phyloP scores from a whole-genome alignment of 2,329 filamentous ascomycete species.

The Fusarium equiseti region DNA sequence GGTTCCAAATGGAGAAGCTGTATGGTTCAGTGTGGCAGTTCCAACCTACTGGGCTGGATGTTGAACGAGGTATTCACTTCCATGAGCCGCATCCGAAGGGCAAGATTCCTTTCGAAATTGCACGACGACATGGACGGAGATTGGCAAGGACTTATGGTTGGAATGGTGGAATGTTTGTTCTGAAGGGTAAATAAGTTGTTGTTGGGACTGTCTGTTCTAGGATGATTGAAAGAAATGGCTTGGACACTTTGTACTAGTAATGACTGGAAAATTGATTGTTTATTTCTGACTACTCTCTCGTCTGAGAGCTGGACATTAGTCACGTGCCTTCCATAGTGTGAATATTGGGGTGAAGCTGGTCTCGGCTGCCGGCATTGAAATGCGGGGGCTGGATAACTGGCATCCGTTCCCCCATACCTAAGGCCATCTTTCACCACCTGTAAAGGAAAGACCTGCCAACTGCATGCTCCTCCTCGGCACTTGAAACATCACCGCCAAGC shows the following conservation, averaged over 20 bases:
- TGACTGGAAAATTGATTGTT: neutral
- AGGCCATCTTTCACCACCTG: neutral
- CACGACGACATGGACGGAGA: constrained; percentile 3
- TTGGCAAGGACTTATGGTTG: constrained; percentile 4
- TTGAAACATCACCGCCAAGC: neutral
- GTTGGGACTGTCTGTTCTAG: no score
- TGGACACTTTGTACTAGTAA: neutral
- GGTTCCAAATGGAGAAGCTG: constrained; percentile 1
- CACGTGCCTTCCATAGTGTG: neutral
- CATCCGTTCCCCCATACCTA: neutral
- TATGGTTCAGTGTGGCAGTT: constrained; percentile 15
- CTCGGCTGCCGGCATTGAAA: neutral
- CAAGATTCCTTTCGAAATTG: neutral
- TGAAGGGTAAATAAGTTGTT: neutral
- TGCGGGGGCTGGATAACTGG: neutral
- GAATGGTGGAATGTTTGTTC: constrained; percentile 2
- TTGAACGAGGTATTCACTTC: constrained; percentile 3
- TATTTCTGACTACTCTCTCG: neutral
- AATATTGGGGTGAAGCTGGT: neutral
- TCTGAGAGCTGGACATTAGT: neutral
- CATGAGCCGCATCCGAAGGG: neutral
- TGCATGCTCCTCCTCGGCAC: neutral
- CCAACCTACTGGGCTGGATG: neutral
- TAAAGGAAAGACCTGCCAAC: neutral
- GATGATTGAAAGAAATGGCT: neutral